Base-by-base conservation (phyloP, 768 basidiomycete species). In the Vararia minispora region DNA sequence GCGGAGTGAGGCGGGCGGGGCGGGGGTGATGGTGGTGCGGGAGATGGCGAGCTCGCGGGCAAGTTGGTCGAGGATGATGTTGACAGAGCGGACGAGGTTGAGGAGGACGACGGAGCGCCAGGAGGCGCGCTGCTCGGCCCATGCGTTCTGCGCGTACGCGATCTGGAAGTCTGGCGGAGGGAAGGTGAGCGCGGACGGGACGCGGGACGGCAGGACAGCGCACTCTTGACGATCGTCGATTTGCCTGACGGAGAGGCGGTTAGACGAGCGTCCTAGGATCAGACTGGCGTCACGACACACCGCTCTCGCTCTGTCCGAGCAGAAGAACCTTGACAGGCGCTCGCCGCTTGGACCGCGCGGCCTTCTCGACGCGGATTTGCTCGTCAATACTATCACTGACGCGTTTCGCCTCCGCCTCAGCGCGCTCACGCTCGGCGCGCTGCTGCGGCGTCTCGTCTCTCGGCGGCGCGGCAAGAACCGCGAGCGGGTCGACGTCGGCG, bases 31-130 rank as follows among this genome's bases (percentile, higher is more conserved):
- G n/a, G 37, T 10, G 17, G 6, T 29, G 25, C 35, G 9, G 37
- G 9, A 29, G 42, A 7, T 18, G 21, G 6, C 13, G 24, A 2
- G 55, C 10, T 45, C 52, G 18, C 57, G 49, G 23, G 55, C 29
- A 20, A 65, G 47, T 36, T 57, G 54, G 20, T 64, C 58, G 40
- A 67, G 58, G 48, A 68, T 63, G 40, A 56, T 44, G 23, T 62
- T 54, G 33, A 68, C 56, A 9, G 66, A 68, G 40, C 60, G 60
- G 35, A 67, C 64, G 46, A 68, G 55, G 48, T 67, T 68, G 31
- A 88, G 74, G 42, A 82, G 82, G 12, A 88, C 70, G 36, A 87
- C 78, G 0, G 76, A 65, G 23, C 80, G 71, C 85, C 85, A 88
- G 24, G 78, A 76, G n/a, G 35, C 23, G 14, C n/a, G n/a, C n/a